Evolutionary conservation across 345 rosid species (phyloP).

Genomic region (Corchorus olitorius): DNA sequence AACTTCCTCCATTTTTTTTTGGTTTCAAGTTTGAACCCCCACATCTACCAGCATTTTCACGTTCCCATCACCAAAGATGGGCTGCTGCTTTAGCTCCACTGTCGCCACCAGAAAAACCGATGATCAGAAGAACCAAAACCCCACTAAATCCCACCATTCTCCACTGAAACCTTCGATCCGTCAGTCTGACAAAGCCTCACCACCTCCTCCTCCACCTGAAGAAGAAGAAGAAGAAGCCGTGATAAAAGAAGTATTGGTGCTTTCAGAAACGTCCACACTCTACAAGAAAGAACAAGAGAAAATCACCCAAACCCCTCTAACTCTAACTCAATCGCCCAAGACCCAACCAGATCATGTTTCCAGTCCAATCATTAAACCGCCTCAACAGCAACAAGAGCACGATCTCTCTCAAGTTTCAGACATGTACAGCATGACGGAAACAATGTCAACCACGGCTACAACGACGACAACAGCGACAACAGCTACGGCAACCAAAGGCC

Average conservation of each 20-base stretch:
- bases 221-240: conserved; percentile 82
- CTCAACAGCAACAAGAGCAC: conserved; percentile 25
- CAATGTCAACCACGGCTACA: conserved; percentile 32
- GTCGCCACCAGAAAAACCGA: neutral
- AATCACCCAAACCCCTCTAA: conserved; percentile 15
- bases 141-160: neutral
- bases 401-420: conserved; percentile 55
- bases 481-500: conserved; percentile 34
- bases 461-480: conserved; percentile 52
- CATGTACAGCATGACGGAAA: conserved; percentile 52
- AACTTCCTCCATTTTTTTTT: neutral
- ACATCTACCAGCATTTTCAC: neutral
- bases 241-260: conserved; percentile 57
- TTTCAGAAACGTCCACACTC: conserved; percentile 48
- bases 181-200: neutral
- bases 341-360: conserved; percentile 21
- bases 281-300: conserved; percentile 15
- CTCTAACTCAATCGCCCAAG: conserved; percentile 10
- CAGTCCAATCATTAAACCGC: conserved; percentile 16
- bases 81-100: conserved; percentile 9
- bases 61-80: neutral
- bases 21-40: neutral
- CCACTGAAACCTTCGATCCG: neutral
- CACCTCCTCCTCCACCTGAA: conserved; percentile 37
- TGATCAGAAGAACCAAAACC: neutral